Base-by-base conservation (phyloP, 768 basidiomycete species). In the Tulasnella sp. region DNA sequence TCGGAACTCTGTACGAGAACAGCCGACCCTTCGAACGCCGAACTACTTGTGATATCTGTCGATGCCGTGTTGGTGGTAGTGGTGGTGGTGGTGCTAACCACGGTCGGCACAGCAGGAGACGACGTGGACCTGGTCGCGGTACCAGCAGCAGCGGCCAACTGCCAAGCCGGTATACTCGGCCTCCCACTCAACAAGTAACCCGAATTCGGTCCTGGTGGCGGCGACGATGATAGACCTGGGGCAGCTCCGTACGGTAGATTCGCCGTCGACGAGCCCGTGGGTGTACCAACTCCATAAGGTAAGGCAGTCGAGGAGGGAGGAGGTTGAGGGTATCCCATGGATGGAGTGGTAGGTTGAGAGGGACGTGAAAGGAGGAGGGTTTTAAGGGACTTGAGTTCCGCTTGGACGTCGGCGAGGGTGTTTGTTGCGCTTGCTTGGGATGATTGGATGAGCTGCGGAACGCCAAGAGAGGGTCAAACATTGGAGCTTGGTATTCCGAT, bases 311-410 rank as follows among this genome's bases (percentile, higher is more conserved):
- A 29, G 19, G 64, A 39, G 19, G 67, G 25, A 77, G 78, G 34
- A 77, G 78, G 34, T 78, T 78, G 17, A 78, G 80, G 8, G 76
- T 77, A 70, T 77, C 67, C 74, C 7, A 69, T 9, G 12, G 74
- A 36, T 31, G 70, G 71, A 34, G 67, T 37, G 31, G 67, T n/a
- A 52, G 40, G 52, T 22, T 37, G 45, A 22, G 72, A 52, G 69
- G 34, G 34, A n/a, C 78, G 75, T 14, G 77, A 29, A 11, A 96
- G 86, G 9, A 98, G 84, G 34, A 99, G 86, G 0, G 96, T 90
- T 82, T 98, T 98, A 78, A 99, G 85, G 0, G 96, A 98, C 81
- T 96, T 95, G 80, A 99, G 87, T 81, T 99, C 97, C 79, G 94
- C 91, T 80, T 97, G 96, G 15, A 99, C 86, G 80, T 98, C 97